Conservation (phyloP, 306 rosid genomes). For the Fragaria iinumae region DNA sequence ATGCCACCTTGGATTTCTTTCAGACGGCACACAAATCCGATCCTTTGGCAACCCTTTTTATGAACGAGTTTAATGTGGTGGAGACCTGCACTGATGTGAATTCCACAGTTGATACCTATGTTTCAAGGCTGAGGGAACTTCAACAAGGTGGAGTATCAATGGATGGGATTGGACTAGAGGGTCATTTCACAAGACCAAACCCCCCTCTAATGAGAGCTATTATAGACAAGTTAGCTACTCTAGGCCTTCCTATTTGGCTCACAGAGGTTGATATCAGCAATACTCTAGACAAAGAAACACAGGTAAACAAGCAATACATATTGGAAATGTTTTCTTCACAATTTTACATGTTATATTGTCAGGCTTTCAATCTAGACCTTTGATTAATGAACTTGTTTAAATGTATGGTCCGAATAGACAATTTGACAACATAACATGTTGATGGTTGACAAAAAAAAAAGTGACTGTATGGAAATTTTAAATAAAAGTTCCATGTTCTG, state of each 20-base stretch:
- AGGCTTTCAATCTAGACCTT: neutral
- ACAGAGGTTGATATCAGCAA: constrained; percentile 87
- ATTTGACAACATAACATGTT: neutral
- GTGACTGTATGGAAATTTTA: neutral
- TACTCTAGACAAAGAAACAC: constrained; percentile 43
- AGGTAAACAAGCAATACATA: constrained; percentile 40
- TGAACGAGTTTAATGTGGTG: constrained; percentile 91
- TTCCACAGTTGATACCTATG: constrained; percentile 67
- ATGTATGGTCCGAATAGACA: neutral
- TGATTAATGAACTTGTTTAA: neutral
- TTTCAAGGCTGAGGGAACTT: constrained; percentile 54
- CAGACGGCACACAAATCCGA: constrained; percentile 68
- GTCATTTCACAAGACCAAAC: constrained; percentile 72
- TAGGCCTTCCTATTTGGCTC: constrained; percentile 85
- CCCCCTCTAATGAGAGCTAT: constrained; percentile 76
- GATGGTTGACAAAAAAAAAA: neutral
- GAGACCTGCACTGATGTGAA: constrained; percentile 79
- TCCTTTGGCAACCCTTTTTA: constrained; percentile 72
- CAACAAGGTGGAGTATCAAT: constrained; percentile 52
- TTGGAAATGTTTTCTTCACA: neutral
- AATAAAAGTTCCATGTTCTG: neutral
- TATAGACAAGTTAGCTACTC: constrained; percentile 78
- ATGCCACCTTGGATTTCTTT: constrained; percentile 65
- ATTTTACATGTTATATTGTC: neutral
- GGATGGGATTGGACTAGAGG: constrained; percentile 93